Evolutionary conservation across 805 yeast genomes (phyloP).

Genomic region (Yarrowia sp.): DNA sequence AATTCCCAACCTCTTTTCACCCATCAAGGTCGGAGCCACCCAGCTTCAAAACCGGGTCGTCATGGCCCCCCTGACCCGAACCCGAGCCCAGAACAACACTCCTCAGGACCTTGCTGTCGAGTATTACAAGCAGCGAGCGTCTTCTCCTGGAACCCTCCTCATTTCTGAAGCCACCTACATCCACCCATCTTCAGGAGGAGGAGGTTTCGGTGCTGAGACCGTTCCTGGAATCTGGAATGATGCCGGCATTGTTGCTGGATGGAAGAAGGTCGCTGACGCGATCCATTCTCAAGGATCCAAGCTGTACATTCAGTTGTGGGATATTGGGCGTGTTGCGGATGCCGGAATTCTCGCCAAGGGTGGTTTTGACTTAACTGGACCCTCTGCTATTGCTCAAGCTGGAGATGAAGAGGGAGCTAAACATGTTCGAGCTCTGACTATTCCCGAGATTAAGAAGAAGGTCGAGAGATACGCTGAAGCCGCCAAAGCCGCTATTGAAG

Average conservation of each 20-base stretch:
- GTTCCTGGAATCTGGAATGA: constrained; percentile 57
- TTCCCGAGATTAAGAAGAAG: constrained; percentile 45
- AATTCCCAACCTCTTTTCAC: constrained; percentile 31
- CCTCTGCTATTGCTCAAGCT: constrained; percentile 24
- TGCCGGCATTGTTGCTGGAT: constrained; percentile 73
- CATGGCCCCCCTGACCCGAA: constrained; percentile 54
- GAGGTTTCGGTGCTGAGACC: constrained; percentile 26
- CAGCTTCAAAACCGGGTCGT: constrained; percentile 45
- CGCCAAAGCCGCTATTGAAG: constrained; percentile 51
- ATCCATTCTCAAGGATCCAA: constrained; percentile 46
- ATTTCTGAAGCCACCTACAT: constrained; percentile 62
- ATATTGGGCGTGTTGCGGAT: constrained; percentile 43
- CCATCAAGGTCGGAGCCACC: constrained; percentile 35
- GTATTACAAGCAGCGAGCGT: constrained; percentile 58
- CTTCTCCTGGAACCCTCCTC: constrained; percentile 55
- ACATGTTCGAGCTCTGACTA: constrained; percentile 41
- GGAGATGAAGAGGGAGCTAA: constrained; percentile 21
- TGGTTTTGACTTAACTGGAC: constrained; percentile 11
- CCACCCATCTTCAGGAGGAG: constrained; percentile 40
- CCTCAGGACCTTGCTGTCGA: constrained; percentile 49
- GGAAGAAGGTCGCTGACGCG: constrained; percentile 52
- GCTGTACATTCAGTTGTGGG: constrained; percentile 46
- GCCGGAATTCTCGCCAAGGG: background rate
- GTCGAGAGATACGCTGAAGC: constrained; percentile 51
- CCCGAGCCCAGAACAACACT: constrained; percentile 41